Conservation (phyloP, 331 rosid genomes). For the Rhamnella rubrinervis region DNA sequence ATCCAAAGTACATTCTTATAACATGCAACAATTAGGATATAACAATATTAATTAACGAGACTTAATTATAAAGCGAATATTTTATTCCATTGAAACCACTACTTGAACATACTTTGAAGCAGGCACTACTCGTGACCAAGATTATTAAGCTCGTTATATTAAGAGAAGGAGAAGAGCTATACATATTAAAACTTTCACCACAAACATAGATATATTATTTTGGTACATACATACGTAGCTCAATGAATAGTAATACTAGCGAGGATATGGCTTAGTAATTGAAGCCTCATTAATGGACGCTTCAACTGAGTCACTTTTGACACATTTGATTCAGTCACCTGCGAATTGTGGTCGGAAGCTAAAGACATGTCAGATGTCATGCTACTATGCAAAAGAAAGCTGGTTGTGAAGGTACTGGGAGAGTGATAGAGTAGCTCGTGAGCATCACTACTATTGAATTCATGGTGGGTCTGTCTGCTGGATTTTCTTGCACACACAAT, state of each 20-base stretch:
- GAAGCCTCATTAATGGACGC: neutral
- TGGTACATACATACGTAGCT: too few species aligned
- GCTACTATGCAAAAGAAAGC: slow-evolving; percentile 7
- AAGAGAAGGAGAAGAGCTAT: too few species aligned
- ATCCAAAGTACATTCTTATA: too few species aligned
- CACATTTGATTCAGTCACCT: neutral
- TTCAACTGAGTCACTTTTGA: neutral
- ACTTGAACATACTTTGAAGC: too few species aligned
- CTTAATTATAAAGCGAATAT: too few species aligned
- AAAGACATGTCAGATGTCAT: neutral
- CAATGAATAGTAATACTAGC: slow-evolving; percentile 9
- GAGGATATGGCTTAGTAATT: slow-evolving; percentile 24
- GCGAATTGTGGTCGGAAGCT: neutral
- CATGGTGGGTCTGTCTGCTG: slow-evolving; percentile 40
- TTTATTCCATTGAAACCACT: too few species aligned
- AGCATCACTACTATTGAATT: slow-evolving; percentile 38
- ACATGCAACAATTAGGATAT: too few species aligned
- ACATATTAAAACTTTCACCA: too few species aligned
- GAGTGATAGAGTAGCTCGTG: slow-evolving; percentile 27
- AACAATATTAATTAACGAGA: too few species aligned
- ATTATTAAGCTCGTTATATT: too few species aligned
- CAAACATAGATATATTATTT: too few species aligned
- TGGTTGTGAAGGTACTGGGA: slow-evolving; percentile 37
- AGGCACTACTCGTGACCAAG: too few species aligned
- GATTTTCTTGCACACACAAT: slow-evolving; percentile 48